Percentiles rank a stretch among this genome's conserved stretches.
Conservation (phyloP, 2,329 filamentous ascomycete species). For the Diaporthe nobilis region DNA sequence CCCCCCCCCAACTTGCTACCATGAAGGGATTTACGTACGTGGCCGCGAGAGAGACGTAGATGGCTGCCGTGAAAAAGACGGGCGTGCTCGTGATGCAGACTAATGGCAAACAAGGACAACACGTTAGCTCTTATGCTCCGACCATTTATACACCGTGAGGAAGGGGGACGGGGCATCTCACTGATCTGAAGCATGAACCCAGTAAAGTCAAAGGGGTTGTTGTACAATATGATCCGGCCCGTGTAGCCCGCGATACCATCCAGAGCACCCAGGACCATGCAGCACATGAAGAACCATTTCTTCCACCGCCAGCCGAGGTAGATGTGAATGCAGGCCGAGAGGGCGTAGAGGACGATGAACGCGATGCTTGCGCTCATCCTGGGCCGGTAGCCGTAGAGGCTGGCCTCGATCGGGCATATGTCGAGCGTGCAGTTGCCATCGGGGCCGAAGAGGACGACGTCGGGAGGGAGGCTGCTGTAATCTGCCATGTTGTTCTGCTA, state of each 20-base stretch:
- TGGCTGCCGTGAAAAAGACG: conserved; percentile 72
- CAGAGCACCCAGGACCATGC: conserved; percentile 69
- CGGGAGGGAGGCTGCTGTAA: neutral
- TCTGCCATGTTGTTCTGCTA: neutral
- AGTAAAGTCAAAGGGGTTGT: conserved; percentile 70
- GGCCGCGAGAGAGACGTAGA: conserved; percentile 73
- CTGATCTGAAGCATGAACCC: conserved; percentile 76
- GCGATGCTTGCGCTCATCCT: conserved; percentile 57
- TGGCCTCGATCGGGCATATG: conserved; percentile 61
- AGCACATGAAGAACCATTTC: conserved; percentile 62
- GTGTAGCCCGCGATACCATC: conserved; percentile 73
- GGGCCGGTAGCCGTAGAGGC: conserved; percentile 63
- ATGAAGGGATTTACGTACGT: too few relatives aligned
- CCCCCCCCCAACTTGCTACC: too few relatives aligned
- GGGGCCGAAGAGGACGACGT: conserved; percentile 56
- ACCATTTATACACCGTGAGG: neutral
- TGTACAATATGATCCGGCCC: conserved; percentile 69
- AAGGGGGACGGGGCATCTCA: conserved; percentile 47
- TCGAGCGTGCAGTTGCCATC: conserved; percentile 64
- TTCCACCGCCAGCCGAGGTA: conserved; percentile 62
- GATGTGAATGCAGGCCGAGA: conserved; percentile 62
- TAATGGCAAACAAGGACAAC: conserved; percentile 44
- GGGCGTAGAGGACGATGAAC: conserved; percentile 60
- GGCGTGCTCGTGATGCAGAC: conserved; percentile 70
- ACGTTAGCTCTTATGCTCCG: neutral